phyloP scores from a whole-genome alignment of 2,329 filamentous ascomycete genomes.

The Pyrenophora graminea region DNA sequence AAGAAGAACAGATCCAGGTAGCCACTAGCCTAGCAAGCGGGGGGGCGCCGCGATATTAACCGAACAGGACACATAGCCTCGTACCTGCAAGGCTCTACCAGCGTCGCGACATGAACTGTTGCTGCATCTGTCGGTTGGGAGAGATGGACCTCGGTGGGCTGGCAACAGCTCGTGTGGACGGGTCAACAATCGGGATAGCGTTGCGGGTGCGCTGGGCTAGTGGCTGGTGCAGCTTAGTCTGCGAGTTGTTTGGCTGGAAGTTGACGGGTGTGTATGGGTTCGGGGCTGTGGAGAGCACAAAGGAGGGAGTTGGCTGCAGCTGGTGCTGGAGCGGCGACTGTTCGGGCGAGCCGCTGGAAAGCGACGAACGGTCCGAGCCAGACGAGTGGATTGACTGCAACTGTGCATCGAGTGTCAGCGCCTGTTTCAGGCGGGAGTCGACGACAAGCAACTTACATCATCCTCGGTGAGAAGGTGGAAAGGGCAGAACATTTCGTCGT shows the following conservation, averaged over 20 bases:
- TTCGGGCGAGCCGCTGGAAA: constrained; percentile 92
- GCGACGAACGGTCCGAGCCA: constrained; percentile 87
- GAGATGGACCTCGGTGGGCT: constrained; percentile 80
- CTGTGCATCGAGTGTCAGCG: constrained; percentile 57
- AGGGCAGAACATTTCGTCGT: constrained; percentile 95
- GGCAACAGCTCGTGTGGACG: constrained; percentile 85
- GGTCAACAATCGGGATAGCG: constrained; percentile 97
- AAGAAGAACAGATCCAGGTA: constrained; percentile 45
- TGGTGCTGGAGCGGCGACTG: constrained; percentile 88
- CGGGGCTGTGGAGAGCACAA: constrained; percentile 69
- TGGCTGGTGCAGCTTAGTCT: constrained; percentile 88
- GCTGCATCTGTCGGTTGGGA: constrained; percentile 64
- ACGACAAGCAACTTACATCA: constrained; percentile 67
- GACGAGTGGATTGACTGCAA: constrained; percentile 89
- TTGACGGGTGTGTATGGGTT: constrained; percentile 62
- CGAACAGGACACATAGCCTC: constrained; percentile 40
- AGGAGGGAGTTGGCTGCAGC: constrained; percentile 69
- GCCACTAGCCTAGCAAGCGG: constrained; percentile 48
- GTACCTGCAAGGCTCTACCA: constrained; percentile 50
- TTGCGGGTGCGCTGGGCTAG: constrained; percentile 87
- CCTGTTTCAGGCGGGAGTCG: constrained; percentile 22
- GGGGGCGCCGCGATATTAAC: constrained; percentile 39
- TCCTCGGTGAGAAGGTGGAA: constrained; percentile 83
- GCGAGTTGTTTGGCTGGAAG: constrained; percentile 58
- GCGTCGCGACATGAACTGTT: constrained; percentile 55